Evolutionary conservation across 140 eudicot species (phyloP), one percentile per base, ranked within the genome.

Genomic region (Senecio squalidus): DNA sequence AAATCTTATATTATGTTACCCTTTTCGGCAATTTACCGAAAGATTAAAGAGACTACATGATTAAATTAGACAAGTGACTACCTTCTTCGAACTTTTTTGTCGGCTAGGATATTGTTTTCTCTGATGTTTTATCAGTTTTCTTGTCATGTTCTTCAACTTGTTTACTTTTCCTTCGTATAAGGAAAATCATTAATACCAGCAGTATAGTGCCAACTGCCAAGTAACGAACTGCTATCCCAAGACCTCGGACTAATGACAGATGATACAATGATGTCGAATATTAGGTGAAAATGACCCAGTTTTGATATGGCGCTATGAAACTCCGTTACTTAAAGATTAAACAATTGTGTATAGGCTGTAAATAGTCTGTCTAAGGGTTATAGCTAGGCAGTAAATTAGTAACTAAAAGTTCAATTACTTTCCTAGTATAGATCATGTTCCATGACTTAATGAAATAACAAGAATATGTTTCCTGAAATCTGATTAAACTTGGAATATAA

Each of bases 151-250:
- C 78, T 21, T 79, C 78, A 5, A 92, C 85, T 72, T 87, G 89
- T 76, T 55, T 68, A 57, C 66, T 77, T 74, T 87, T 92, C 77
- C 71, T 77, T 16, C 77, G 83, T 41, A 92, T 82, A 50, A 92
- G 92, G 62, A 87, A 67, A 54, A 84, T 49, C 47, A 92, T 71
- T 43, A 79, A 64, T 9, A 74, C 67, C 55, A 92, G 76, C 83
- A 87, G 56, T 54, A 65, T 40, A 41, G 76, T 30, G 59, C 95
- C 76, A 9, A 84, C 41, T 1, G 65, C 84, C 47, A 86, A 76
- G n/a, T n/a, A n/a, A n/a, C n/a, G n/a, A 69, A 92, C 81, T 40
- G 81, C 92, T 55, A 87, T 64, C 36, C 95, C 96, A 66, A 92
- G 48, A 55, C 65, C 74, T 18, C 89, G 75, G 50, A 87, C 58